Percentiles rank a stretch among this genome's conserved stretches.
phyloP scores from a whole-genome alignment of 352 stramenopile species.

The Stramenopiles sp. region DNA sequence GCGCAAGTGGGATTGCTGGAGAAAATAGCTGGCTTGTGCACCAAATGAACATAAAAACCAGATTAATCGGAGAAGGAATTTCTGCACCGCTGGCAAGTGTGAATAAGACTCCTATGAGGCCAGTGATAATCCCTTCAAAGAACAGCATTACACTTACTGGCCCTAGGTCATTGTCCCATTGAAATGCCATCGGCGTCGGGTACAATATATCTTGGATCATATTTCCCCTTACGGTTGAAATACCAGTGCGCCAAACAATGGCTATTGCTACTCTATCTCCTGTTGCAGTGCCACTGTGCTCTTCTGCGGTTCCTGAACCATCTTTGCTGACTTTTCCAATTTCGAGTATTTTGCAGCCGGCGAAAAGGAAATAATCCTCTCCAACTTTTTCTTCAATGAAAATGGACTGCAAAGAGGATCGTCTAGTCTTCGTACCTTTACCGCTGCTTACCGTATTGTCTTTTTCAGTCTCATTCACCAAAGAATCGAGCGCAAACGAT shows the following conservation, averaged over 20 bases:
- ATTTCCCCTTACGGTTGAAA: conserved; percentile 53
- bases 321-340: conserved; percentile 31
- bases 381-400: no score
- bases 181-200: conserved; percentile 55
- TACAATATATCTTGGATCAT: conserved; percentile 59
- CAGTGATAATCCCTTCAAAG: conserved; percentile 39
- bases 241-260: conserved; percentile 49
- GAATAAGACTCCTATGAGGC: conserved; percentile 41
- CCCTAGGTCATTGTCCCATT: conserved; percentile 68
- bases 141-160: conserved; percentile 51
- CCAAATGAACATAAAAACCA: conserved; percentile 59
- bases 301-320: no score
- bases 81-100: conserved; percentile 41
- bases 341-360: conserved; percentile 47
- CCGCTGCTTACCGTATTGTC: no score
- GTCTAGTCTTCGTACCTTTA: no score
- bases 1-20: conserved; percentile 59
- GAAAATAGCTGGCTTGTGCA: conserved; percentile 43
- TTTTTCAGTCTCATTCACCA: no score
- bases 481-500: no score
- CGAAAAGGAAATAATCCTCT: conserved; percentile 62
- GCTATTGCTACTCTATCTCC: conserved; percentile 43
- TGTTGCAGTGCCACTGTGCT: no score
- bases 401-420: no score
- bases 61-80: no score